Conservation (phyloP, 805 yeast genomes). For the Candida nitratophila region DNA sequence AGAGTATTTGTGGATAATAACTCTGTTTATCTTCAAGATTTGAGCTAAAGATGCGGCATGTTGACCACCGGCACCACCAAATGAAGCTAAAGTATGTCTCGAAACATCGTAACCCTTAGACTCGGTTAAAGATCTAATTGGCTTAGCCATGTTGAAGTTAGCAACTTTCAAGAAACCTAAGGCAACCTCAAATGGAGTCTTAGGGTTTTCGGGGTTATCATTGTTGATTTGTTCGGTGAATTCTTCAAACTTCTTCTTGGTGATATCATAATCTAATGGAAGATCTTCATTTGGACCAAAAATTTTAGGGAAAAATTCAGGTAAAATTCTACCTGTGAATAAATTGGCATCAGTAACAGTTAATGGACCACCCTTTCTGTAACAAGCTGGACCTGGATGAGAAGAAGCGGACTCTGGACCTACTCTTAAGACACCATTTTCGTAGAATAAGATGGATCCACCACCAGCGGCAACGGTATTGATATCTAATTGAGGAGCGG, state of each 20-base stretch:
- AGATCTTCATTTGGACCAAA: constrained; percentile 75
- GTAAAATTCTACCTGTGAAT: constrained; percentile 59
- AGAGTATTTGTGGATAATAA: constrained; percentile 68
- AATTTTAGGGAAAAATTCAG: constrained; percentile 68
- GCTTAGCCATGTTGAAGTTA: constrained; percentile 77
- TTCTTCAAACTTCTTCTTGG: constrained; percentile 42
- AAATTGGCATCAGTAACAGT: constrained; percentile 82
- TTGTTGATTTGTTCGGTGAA: constrained; percentile 49
- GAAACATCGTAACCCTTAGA: constrained; percentile 64
- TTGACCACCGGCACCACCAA: constrained; percentile 91
- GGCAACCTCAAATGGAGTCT: constrained; percentile 62
- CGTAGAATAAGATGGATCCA: constrained; percentile 58
- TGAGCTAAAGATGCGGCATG: constrained; percentile 70
- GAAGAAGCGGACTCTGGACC: constrained; percentile 85
- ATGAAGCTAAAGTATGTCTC: constrained; percentile 62
- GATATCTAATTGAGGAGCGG: constrained; percentile 69
- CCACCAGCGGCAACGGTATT: constrained; percentile 76
- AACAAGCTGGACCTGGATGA: constrained; percentile 84
- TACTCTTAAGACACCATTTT: constrained; percentile 63
- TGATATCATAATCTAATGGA: constrained; percentile 50
- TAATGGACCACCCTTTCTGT: constrained; percentile 75
- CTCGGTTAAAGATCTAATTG: constrained; percentile 73
- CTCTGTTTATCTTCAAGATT: constrained; percentile 54
- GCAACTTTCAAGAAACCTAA: constrained; percentile 75
- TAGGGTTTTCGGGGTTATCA: constrained; percentile 22